Percentiles rank a stretch among this genome's conserved stretches.
Conservation (phyloP, 768 basidiomycete genomes). For the Tylopilus subfusipes region DNA sequence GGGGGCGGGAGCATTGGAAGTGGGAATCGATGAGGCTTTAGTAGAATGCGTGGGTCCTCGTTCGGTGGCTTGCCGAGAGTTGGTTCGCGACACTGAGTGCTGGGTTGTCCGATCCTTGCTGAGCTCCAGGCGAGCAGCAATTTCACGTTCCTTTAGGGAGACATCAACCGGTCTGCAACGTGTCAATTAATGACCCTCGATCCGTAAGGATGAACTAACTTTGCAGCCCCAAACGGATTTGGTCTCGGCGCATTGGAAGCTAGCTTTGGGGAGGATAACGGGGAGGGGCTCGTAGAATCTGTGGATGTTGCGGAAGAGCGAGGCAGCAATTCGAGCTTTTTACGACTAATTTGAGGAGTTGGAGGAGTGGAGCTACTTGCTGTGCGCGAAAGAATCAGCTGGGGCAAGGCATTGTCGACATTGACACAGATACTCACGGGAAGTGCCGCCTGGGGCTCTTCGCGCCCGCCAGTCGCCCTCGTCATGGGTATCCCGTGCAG, state of each 20-base stretch:
- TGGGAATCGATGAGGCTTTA: slow-evolving; percentile 34
- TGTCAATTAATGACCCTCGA: slow-evolving; percentile 7
- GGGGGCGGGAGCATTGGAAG: slow-evolving; percentile 5
- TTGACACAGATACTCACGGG: slow-evolving; percentile 52
- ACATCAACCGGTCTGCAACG: slow-evolving; percentile 79
- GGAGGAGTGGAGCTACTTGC: slow-evolving; percentile 74
- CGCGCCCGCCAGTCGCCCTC: slow-evolving; percentile 73
- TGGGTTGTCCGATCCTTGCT: slow-evolving; percentile 34
- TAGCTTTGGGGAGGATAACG: slow-evolving; percentile 77
- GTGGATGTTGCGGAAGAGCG: slow-evolving; percentile 62
- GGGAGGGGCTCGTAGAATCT: slow-evolving; percentile 65
- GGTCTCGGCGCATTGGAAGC: slow-evolving; percentile 46
- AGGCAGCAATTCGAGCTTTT: slow-evolving; percentile 83
- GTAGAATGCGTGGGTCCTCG: slow-evolving; percentile 32
- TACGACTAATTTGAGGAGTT: slow-evolving; percentile 74
- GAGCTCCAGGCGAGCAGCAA: slow-evolving; percentile 58
- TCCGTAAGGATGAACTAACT: slow-evolving; percentile 40
- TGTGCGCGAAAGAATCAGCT: slow-evolving; percentile 28
- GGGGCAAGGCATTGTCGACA: slow-evolving; percentile 3
- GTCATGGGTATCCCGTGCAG: slow-evolving; percentile 47
- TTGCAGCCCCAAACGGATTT: slow-evolving; percentile 88
- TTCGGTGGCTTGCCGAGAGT: slow-evolving; percentile 44
- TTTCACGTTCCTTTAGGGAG: slow-evolving; percentile 68
- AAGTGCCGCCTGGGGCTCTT: slow-evolving; percentile 46
- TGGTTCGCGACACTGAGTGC: slow-evolving; percentile 49